phyloP scores from a whole-genome alignment of 768 basidiomycete genomes.

The Phanerodontia chrysosporium region DNA sequence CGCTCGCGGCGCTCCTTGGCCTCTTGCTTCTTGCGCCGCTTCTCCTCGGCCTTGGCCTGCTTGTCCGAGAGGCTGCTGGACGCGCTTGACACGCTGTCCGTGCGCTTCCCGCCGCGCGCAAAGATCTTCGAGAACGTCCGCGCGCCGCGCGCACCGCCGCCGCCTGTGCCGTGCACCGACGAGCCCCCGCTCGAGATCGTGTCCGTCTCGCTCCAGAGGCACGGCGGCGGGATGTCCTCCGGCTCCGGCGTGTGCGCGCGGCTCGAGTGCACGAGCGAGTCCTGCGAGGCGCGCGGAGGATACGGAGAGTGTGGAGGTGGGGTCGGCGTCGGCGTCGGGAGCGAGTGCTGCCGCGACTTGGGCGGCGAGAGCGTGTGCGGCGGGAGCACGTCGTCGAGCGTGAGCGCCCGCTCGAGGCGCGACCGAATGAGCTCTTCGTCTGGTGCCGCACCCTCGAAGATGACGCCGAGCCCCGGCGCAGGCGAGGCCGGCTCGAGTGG shows the following conservation, averaged over 20 bases:
- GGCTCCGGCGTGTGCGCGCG: background rate
- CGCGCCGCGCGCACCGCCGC: background rate
- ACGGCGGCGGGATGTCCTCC: background rate
- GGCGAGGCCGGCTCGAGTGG: slow-evolving; percentile 24
- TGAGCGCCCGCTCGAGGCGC: background rate
- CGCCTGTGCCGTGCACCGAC: background rate
- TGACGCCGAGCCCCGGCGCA: slow-evolving; percentile 30
- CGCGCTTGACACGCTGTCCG: background rate
- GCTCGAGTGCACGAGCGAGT: background rate
- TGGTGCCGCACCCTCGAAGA: slow-evolving; percentile 29
- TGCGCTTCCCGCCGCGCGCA: background rate
- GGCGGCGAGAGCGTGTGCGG: background rate
- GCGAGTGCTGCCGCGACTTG: background rate
- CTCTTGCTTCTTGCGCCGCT: slow-evolving; percentile 39
- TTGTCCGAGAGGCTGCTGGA: no score
- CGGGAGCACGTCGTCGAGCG: background rate
- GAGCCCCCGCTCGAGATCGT: background rate
- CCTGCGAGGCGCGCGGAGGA: background rate
- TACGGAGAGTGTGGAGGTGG: no score
- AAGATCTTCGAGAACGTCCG: slow-evolving; percentile 1
- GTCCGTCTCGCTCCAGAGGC: no score
- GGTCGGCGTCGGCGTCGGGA: background rate
- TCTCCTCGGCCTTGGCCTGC: slow-evolving; percentile 33
- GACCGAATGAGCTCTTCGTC: slow-evolving; percentile 13
- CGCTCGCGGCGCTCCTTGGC: slow-evolving; percentile 35